A percentile compares a stretch with the other conserved stretches of the same genome.
These are phyloP conservation scores for Rhynchosporium agropyri DNA, from an alignment of 2,329 filamentous ascomycete species.

Conservation along the genomic window DNA sequence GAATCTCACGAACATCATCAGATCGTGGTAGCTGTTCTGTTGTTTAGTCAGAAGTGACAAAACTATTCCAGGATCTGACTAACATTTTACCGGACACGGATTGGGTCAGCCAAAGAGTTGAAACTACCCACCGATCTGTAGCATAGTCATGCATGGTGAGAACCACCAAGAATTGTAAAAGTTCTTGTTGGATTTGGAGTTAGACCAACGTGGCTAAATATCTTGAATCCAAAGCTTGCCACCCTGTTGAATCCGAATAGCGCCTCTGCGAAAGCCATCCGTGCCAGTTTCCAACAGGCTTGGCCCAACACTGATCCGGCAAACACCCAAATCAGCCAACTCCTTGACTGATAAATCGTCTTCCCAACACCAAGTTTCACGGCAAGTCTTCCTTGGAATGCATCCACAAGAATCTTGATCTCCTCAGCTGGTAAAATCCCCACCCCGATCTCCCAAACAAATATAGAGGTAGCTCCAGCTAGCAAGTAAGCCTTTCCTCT, in stretches of 20 bases:
- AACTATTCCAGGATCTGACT: too few relatives aligned
- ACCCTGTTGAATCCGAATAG: slow-evolving; percentile 13
- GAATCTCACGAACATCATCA: too few relatives aligned
- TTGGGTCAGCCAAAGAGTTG: too few relatives aligned
- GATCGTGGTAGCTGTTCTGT: too few relatives aligned
- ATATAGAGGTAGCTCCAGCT: slow-evolving; percentile 61
- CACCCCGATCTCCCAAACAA: slow-evolving; percentile 57
- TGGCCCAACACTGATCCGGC: slow-evolving; percentile 58
- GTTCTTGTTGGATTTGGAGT: too few relatives aligned
- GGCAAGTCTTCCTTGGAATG: slow-evolving; percentile 53
- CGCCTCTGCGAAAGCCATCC: slow-evolving; percentile 26
- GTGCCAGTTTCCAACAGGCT: slow-evolving; percentile 49
- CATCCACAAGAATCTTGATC: slow-evolving; percentile 50
- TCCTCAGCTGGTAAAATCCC: slow-evolving; percentile 50
- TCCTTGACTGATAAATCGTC: slow-evolving; percentile 49
- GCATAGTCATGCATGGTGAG: too few relatives aligned
- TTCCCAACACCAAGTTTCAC: slow-evolving; percentile 47
- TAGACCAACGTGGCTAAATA: background rate
- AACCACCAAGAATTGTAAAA: too few relatives aligned
- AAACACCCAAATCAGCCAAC: slow-evolving; percentile 53
- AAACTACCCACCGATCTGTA: too few relatives aligned
- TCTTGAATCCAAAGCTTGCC: slow-evolving; percentile 9
- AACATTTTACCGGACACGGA: too few relatives aligned
- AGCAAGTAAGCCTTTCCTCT: slow-evolving; percentile 59
- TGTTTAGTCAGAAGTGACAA: too few relatives aligned